A percentile compares a stretch with the other conserved stretches of the same genome.
phyloP scores from a whole-genome alignment of 257 asterid species.

The Solanum dulcamara region DNA sequence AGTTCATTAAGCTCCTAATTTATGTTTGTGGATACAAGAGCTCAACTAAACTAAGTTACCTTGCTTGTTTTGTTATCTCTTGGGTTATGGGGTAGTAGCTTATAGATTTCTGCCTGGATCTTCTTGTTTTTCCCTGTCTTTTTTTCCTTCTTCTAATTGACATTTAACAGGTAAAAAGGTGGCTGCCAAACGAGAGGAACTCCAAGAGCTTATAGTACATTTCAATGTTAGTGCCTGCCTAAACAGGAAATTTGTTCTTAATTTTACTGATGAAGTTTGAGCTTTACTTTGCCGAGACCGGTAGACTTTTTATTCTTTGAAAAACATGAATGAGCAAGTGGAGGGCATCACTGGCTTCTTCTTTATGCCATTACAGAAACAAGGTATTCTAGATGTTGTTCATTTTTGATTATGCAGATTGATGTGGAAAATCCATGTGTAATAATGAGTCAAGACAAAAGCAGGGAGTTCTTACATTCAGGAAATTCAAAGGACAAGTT shows the following conservation, averaged over 20 bases:
- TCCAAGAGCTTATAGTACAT: conserved; percentile 72
- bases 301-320: background rate
- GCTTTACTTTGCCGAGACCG: background rate
- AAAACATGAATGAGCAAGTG: background rate
- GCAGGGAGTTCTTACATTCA: conserved; percentile 92
- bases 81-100: background rate
- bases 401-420: conserved; percentile 42
- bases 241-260: background rate
- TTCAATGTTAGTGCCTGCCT: conserved; percentile 64
- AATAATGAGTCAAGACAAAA: conserved; percentile 92
- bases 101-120: background rate
- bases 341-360: background rate
- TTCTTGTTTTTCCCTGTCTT: background rate
- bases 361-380: background rate
- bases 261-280: background rate
- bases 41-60: background rate
- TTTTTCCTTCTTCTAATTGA: background rate
- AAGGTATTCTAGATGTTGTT: background rate
- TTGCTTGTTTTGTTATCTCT: background rate
- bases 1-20: background rate
- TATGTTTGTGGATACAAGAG: background rate
- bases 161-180: conserved; percentile 52
- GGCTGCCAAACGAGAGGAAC: conserved; percentile 66
- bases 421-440: conserved; percentile 99
- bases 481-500: conserved; percentile 84